Base-by-base conservation (phyloP, 1,284 basidiomycete genomes). In the Microbotryum violaceum region DNA sequence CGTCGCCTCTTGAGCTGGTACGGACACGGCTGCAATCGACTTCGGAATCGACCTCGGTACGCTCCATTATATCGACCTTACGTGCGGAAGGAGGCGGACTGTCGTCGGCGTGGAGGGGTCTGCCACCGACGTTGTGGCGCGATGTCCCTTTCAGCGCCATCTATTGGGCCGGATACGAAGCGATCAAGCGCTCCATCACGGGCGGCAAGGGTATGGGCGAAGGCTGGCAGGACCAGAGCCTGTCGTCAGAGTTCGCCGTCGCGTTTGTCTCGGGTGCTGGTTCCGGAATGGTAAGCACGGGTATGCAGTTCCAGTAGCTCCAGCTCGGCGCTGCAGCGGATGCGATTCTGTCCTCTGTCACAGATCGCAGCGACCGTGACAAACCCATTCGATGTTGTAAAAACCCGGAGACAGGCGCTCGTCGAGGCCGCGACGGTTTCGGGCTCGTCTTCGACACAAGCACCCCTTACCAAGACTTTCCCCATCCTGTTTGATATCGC, bases 141-240 rank as follows among this genome's bases (percentile, higher is more conserved):
- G 94, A 98, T 70, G 94, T 98, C 2, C 94, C 94, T 0, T 98
- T 98, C 74, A 92, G 89, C 47, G 94, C 91, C 0, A 80, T 93
- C 51, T 96, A 96, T 71, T 94, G 91, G 88, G 73, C 75, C 1
- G 75, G 74, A 0, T 79, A 78, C 64, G 78, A 79, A 64, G 71
- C 64, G 21, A 69, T 74, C 50, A 76, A 77, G 61, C 56, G 71
- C 44, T 66, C 47, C 20, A 56, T 70, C 57, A 70, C 66, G 20
- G 74, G 73, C 0, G 74, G 76, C 7, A 70, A 73, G 18, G 77
- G 77, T 4, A 64, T 77, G 54, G 76, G 76, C 12, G 77, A 77
- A 64, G 67, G 71, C 8, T 64, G 68, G 18, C 65, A 71, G 0
- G 61, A 59, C 10, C 84, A 85, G 6, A 82, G 83, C 27, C 88